phyloP scores from a whole-genome alignment of 2,329 filamentous ascomycete genomes.

The Malbranchea zuffiana region DNA sequence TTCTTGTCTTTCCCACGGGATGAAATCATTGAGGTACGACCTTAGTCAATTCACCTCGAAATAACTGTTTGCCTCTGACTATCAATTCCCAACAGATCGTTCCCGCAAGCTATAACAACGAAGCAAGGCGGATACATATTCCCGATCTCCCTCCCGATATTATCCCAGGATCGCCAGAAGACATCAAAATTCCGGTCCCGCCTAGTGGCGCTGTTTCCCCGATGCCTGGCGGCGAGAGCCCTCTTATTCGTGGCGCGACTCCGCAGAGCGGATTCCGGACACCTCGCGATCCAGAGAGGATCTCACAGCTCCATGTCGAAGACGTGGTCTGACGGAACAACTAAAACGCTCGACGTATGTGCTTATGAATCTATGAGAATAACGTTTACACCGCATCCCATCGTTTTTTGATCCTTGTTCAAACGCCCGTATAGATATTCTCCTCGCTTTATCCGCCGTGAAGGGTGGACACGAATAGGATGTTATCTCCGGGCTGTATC shows the following conservation, averaged over 20 bases:
- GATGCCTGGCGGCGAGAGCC: constrained; percentile 32
- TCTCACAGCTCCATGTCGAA: constrained; percentile 36
- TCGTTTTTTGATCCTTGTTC: neutral
- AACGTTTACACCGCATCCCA: neutral
- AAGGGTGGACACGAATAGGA: constrained; percentile 91
- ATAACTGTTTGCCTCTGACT: constrained; percentile 1
- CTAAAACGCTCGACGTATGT: neutral
- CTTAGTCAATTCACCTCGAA: neutral
- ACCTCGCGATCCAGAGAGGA: constrained; percentile 35
- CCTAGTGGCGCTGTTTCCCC: constrained; percentile 42
- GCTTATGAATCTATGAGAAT: neutral
- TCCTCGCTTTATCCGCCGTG: constrained; percentile 60
- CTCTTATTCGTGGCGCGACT: constrained; percentile 31
- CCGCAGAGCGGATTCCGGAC: constrained; percentile 34
- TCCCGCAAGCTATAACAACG: constrained; percentile 92
- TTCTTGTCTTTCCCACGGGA: constrained; percentile 86
- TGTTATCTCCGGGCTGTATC: constrained; percentile 69
- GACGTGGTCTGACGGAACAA: constrained; percentile 29
- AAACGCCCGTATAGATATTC: too few relatives aligned
- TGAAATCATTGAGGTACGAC: constrained; percentile 77
- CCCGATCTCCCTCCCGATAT: constrained; percentile 54
- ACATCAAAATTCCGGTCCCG: constrained; percentile 66
- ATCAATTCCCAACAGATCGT: constrained; percentile 53
- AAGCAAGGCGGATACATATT: constrained; percentile 82
- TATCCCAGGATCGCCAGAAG: constrained; percentile 67